These are phyloP conservation scores for Mortierella sp. DNA, from an alignment of 371 early-diverging fungal genomes.

Conservation along the genomic window DNA sequence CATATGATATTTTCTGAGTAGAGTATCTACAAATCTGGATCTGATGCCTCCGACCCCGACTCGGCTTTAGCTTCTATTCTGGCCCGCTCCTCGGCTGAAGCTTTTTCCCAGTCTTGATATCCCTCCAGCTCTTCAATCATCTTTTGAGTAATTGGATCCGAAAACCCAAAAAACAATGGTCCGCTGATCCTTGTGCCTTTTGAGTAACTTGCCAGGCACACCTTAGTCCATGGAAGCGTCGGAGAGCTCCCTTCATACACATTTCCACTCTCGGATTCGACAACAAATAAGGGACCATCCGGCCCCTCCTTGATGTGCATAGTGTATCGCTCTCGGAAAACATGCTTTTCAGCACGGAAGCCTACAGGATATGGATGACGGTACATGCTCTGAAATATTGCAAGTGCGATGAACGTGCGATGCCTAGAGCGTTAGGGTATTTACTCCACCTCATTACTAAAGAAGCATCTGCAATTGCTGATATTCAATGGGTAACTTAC, in stretches of 20 bases:
- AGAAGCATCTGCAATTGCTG: not conserved
- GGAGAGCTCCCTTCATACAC: constrained; percentile 47
- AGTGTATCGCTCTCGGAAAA: constrained; percentile 46
- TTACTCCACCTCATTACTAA: not conserved
- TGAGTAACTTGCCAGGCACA: constrained; percentile 49
- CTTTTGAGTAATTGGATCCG: constrained; percentile 56
- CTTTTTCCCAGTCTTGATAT: constrained; percentile 38
- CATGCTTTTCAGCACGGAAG: constrained; percentile 46
- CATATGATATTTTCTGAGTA: not conserved
- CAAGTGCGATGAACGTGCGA: not conserved
- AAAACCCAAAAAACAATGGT: constrained; percentile 57
- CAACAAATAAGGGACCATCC: constrained; percentile 52
- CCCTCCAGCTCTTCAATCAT: constrained; percentile 53
- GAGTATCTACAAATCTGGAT: not conserved
- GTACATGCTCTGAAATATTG: constrained; percentile 32
- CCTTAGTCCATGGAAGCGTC: constrained; percentile 57
- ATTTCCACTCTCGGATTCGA: constrained; percentile 36
- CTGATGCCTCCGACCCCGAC: not conserved
- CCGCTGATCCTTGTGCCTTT: constrained; percentile 58
- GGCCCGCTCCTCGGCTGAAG: constrained; percentile 19
- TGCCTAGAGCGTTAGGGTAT: not conserved
- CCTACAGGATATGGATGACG: constrained; percentile 58
- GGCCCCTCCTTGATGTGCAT: constrained; percentile 52
- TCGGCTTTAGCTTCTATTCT: not conserved
- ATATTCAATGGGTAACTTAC: constrained; percentile 21